Percentiles rank a stretch among this genome's conserved stretches.
phyloP scores from a whole-genome alignment of 352 stramenopile genomes.

The Blastocystis sp. region DNA sequence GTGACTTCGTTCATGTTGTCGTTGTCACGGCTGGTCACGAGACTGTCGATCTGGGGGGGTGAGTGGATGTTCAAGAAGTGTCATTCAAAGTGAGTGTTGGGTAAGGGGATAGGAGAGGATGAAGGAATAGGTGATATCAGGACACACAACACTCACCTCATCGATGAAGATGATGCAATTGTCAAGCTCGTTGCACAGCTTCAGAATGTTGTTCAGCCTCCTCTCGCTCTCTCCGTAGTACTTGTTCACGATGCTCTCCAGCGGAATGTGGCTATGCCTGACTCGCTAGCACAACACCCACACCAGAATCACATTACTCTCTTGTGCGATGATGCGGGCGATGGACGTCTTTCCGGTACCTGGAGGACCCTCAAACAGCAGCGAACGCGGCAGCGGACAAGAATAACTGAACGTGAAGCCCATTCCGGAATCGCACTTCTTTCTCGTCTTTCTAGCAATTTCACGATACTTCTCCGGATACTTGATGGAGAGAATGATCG shows the following conservation, averaged over 20 bases:
- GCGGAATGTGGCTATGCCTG: constrained; percentile 81
- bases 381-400: constrained; percentile 77
- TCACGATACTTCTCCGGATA: constrained; percentile 88
- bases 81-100: too few relatives aligned
- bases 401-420: constrained; percentile 78
- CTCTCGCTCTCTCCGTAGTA: constrained; percentile 93
- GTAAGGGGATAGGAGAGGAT: too few relatives aligned
- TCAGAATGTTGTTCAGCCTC: constrained; percentile 90
- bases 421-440: constrained; percentile 82
- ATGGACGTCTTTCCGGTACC: constrained; percentile 91
- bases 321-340: constrained; percentile 88
- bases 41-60: constrained; percentile 84
- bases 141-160: constrained; percentile 76
- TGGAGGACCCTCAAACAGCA: constrained; percentile 90
- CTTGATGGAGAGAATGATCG: constrained; percentile 87
- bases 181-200: constrained; percentile 88
- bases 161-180: constrained; percentile 91
- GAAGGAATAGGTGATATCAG: too few relatives aligned
- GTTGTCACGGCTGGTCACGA: constrained; percentile 85
- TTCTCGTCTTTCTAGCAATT: constrained; percentile 86
- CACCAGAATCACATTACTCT: constrained; percentile 89
- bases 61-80: too few relatives aligned
- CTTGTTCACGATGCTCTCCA: constrained; percentile 90
- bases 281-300: constrained; percentile 49
- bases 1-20: constrained; percentile 90